These are phyloP conservation scores for Albugo laibachii DNA, from an alignment of 352 stramenopile genomes.

Conservation along the genomic window DNA sequence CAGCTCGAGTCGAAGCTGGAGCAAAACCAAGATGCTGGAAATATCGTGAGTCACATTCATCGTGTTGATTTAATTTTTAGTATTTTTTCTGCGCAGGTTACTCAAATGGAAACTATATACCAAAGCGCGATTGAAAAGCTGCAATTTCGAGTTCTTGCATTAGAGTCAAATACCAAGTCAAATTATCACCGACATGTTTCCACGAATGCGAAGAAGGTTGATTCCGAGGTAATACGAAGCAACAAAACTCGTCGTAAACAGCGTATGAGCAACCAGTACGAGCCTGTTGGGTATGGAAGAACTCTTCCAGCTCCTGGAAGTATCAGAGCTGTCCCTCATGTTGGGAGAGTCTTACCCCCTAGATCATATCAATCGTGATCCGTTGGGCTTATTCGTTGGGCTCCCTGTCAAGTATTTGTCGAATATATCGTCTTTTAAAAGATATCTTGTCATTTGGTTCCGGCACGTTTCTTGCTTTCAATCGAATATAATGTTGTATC, in stretches of 20 bases:
- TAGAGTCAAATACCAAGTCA: conserved; percentile 20
- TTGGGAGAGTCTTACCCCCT: neutral
- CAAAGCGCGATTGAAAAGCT: conserved; percentile 52
- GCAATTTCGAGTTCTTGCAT: conserved; percentile 29
- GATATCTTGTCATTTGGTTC: too few species aligned
- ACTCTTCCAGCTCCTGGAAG: neutral
- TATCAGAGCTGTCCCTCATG: neutral
- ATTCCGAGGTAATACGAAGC: neutral
- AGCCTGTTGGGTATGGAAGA: too few species aligned
- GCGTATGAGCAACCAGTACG: too few species aligned
- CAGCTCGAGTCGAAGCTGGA: conserved; percentile 24
- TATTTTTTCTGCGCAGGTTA: conserved; percentile 22
- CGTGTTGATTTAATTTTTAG: too few species aligned
- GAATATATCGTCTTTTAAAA: too few species aligned
- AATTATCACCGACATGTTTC: too few species aligned
- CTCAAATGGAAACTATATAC: conserved; percentile 53
- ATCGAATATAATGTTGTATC: conserved; percentile 1
- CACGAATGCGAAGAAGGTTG: too few species aligned
- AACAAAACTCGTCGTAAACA: neutral
- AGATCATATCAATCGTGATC: neutral
- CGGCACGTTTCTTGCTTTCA: too few species aligned
- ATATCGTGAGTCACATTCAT: conserved; percentile 13
- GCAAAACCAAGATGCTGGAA: conserved; percentile 26
- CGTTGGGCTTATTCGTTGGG: too few species aligned
- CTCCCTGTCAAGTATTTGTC: too few species aligned